Conservation (phyloP, 2,329 filamentous ascomycete species). For the Fusarium newnesense region DNA sequence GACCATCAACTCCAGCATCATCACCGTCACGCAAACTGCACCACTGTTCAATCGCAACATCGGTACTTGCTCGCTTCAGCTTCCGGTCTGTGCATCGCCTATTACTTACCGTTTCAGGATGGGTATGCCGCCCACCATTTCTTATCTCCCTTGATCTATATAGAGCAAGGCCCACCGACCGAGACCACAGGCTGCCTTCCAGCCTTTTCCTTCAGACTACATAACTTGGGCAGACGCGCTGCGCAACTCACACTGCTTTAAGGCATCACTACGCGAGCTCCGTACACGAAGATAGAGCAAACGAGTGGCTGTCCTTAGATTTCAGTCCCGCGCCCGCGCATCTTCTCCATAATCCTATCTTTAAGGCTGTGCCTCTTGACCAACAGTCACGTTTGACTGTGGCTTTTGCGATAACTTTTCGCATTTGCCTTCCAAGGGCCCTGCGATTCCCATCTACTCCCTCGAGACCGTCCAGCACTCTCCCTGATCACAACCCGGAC, state of each 20-base stretch:
- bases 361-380: slow-evolving; percentile 24
- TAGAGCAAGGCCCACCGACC: slow-evolving; percentile 14
- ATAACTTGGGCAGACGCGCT: slow-evolving; percentile 26
- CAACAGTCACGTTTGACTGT: slow-evolving; percentile 8
- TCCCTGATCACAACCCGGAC: slow-evolving; percentile 2
- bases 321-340: neutral
- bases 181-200: slow-evolving; percentile 10
- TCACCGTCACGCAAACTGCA: slow-evolving; percentile 27
- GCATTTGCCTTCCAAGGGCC: slow-evolving; percentile 1
- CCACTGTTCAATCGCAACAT: slow-evolving; percentile 25
- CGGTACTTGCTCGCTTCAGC: slow-evolving; percentile 27
- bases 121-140: slow-evolving; percentile 19
- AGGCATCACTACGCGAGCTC: slow-evolving; percentile 27
- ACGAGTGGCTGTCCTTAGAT: slow-evolving; percentile 4
- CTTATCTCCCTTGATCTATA: slow-evolving; percentile 29
- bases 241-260: slow-evolving; percentile 13
- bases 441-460: neutral
- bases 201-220: slow-evolving; percentile 7
- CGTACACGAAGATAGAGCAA: slow-evolving; percentile 25
- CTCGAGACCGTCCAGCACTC: neutral
- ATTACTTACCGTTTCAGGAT: slow-evolving; percentile 26
- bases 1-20: slow-evolving; percentile 36
- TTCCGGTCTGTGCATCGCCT: slow-evolving; percentile 21
- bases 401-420: slow-evolving; percentile 19
- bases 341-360: slow-evolving; percentile 8